Percentiles rank a stretch among this genome's conserved stretches.
These are phyloP conservation scores for Colletotrichum sp. DNA, from an alignment of 2,329 filamentous ascomycete species.

Conservation along the genomic window DNA sequence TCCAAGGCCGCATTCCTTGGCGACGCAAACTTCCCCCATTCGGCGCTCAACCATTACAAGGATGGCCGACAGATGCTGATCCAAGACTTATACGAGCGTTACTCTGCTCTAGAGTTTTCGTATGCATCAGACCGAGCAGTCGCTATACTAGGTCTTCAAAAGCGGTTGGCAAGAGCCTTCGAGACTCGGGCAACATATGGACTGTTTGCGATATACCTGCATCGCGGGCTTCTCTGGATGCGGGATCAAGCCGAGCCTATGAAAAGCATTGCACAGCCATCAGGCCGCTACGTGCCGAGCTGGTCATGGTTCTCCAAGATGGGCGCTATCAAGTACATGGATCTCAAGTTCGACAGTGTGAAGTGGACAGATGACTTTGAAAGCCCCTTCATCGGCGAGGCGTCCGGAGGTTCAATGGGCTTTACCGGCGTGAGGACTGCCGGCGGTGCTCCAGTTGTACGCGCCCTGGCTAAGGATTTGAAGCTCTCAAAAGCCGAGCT, in stretches of 20 bases:
- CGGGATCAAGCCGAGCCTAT: background rate
- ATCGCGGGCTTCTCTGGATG: background rate
- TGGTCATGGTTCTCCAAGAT: conserved; percentile 13
- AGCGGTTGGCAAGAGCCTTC: background rate
- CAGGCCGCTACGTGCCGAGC: background rate
- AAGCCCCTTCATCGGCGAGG: background rate
- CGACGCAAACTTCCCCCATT: conserved; percentile 9
- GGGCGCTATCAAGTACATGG: conserved; percentile 1
- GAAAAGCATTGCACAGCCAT: background rate
- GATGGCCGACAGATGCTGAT: background rate
- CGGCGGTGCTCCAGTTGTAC: background rate
- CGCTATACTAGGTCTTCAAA: conserved; percentile 7
- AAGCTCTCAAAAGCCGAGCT: background rate
- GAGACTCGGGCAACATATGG: background rate
- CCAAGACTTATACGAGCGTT: conserved; percentile 2
- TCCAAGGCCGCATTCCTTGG: conserved; percentile 3
- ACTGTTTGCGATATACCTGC: background rate
- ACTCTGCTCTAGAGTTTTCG: conserved; percentile 8
- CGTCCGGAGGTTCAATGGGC: background rate
- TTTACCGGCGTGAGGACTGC: background rate
- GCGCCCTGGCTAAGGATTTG: background rate
- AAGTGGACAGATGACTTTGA: background rate
- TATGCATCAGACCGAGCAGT: background rate
- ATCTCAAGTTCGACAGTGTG: background rate
- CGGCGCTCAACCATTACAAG: background rate